These are phyloP conservation scores for Schwanniomyces etchellsii DNA, from an alignment of 1,139 yeast genomes.

Conservation along the genomic window DNA sequence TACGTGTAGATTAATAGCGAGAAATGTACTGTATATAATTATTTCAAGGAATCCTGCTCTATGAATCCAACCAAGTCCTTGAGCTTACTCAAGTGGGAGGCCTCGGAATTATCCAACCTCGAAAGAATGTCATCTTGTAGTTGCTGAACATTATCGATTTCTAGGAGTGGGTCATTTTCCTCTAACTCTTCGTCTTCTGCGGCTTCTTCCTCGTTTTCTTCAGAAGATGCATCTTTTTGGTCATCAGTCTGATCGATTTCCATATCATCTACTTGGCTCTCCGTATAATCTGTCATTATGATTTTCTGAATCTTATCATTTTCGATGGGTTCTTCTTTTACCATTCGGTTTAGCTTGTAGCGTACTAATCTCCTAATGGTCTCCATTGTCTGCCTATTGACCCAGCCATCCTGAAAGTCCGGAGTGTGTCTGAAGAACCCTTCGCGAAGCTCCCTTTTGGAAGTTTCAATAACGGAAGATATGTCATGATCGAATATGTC, in stretches of 20 bases:
- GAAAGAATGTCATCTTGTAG: constrained; percentile 18
- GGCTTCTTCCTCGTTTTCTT: constrained; percentile 14
- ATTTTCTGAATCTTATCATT: constrained; percentile 37
- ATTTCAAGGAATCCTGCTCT: constrained; percentile 24
- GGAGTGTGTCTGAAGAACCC: constrained; percentile 38
- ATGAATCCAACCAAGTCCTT: constrained; percentile 38
- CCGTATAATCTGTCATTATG: constrained; percentile 32
- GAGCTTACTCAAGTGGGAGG: constrained; percentile 33
- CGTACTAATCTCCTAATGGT: constrained; percentile 65
- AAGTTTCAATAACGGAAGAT: constrained; percentile 36
- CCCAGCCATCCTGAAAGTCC: constrained; percentile 71
- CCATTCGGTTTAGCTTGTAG: constrained; percentile 60
- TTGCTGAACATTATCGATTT: not conserved
- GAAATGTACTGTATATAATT: constrained; percentile 1
- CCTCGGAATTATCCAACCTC: constrained; percentile 30
- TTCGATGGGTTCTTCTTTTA: constrained; percentile 38
- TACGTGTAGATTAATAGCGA: constrained; percentile 1
- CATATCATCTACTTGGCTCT: constrained; percentile 21
- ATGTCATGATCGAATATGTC: constrained; percentile 70
- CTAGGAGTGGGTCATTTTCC: constrained; percentile 16
- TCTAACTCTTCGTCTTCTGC: constrained; percentile 17
- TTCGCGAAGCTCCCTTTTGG: constrained; percentile 26
- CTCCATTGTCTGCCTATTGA: constrained; percentile 53
- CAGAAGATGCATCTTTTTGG: constrained; percentile 17
- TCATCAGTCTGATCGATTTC: constrained; percentile 14